Percentiles rank a stretch among this genome's conserved stretches.
These are phyloP conservation scores for Apiospora sp. DNA, from an alignment of 2,329 filamentous ascomycete genomes.

Conservation along the genomic window DNA sequence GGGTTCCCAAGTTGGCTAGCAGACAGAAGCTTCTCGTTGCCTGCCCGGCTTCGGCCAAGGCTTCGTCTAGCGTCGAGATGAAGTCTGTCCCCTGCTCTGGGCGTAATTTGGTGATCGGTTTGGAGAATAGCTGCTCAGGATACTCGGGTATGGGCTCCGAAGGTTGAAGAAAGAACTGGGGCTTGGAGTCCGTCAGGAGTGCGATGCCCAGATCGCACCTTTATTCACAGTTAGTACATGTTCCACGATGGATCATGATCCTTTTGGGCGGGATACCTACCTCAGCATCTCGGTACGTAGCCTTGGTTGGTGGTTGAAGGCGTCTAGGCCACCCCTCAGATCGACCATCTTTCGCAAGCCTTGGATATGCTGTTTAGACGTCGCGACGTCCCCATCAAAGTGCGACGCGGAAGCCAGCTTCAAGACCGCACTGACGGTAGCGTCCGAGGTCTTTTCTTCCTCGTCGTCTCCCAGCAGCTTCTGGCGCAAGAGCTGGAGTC, in stretches of 20 bases:
- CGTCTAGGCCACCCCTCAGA: constrained; percentile 45
- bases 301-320: constrained; percentile 43
- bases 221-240: neutral
- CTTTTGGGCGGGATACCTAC: constrained; percentile 23
- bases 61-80: constrained; percentile 28
- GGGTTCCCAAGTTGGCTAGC: constrained; percentile 37
- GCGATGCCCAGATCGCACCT: constrained; percentile 34
- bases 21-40: constrained; percentile 36
- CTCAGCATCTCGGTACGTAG: constrained; percentile 44
- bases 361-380: constrained; percentile 44
- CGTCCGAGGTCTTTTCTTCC: constrained; percentile 37
- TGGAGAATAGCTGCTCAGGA: constrained; percentile 24
- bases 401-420: constrained; percentile 42
- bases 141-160: constrained; percentile 28
- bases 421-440: constrained; percentile 43
- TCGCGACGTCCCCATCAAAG: constrained; percentile 37
- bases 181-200: constrained; percentile 30
- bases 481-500: constrained; percentile 42
- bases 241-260: neutral
- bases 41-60: constrained; percentile 35
- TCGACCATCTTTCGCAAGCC: constrained; percentile 48
- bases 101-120: neutral
- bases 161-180: constrained; percentile 30
- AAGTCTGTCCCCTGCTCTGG: neutral
- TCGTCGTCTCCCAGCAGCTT: constrained; percentile 37